Evolutionary conservation across 192 early-diverging fungal genomes (phyloP).

Genomic region (Umbelopsis vinacea): DNA sequence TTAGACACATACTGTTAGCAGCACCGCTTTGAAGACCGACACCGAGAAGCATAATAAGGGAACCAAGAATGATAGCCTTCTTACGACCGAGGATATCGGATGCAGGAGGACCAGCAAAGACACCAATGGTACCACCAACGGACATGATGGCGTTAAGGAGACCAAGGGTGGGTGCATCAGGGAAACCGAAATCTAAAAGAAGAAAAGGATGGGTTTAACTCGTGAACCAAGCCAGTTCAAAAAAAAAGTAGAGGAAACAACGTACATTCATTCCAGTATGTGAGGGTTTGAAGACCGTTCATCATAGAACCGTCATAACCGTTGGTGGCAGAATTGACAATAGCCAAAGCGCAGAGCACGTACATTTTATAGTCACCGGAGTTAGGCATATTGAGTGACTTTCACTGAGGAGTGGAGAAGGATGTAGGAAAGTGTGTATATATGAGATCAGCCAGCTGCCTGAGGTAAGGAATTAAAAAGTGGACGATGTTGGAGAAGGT

Average conservation of each 20-base stretch:
- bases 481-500: background rate
- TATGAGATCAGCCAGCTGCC: background rate
- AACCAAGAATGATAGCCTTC: slow-evolving; percentile 26
- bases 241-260: background rate
- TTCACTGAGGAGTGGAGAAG: background rate
- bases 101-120: slow-evolving; percentile 23
- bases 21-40: slow-evolving; percentile 24
- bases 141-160: slow-evolving; percentile 23
- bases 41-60: slow-evolving; percentile 16
- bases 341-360: slow-evolving; percentile 17
- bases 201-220: background rate
- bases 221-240: background rate
- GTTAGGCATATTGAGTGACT: slow-evolving; percentile 3
- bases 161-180: background rate
- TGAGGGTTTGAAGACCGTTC: slow-evolving; percentile 19
- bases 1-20: background rate
- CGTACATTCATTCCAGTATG: background rate
- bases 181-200: background rate
- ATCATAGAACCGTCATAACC: slow-evolving; percentile 27
- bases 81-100: slow-evolving; percentile 23
- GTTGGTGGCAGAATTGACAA: slow-evolving; percentile 25
- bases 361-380: slow-evolving; percentile 11
- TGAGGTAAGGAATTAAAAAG: background rate
- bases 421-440: no score
- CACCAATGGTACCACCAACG: slow-evolving; percentile 28